A percentile compares a stretch with the other conserved stretches of the same genome.
These are phyloP conservation scores for Cyphellophora europaea DNA, from an alignment of 2,329 filamentous ascomycete species.

Conservation along the genomic window DNA sequence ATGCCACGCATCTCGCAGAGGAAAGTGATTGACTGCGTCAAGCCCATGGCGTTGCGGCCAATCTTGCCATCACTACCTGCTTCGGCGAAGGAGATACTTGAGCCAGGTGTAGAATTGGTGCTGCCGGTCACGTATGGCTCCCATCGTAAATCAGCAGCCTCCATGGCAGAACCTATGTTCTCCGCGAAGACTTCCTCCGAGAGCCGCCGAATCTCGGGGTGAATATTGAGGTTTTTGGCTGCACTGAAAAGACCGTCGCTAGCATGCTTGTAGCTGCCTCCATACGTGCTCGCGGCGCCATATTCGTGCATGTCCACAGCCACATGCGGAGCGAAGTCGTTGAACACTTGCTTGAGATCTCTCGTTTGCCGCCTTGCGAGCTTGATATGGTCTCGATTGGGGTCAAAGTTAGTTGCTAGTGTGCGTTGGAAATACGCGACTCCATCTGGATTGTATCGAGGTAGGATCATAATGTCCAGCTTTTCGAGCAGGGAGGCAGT, in stretches of 20 bases:
- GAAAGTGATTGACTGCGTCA: conserved; percentile 6
- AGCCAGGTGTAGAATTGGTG: conserved; percentile 2
- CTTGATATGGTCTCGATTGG: conserved; percentile 7
- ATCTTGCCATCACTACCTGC: conserved; percentile 8
- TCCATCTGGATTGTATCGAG: conserved; percentile 6
- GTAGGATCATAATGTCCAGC: conserved; percentile 6
- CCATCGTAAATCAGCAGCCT: conserved; percentile 6
- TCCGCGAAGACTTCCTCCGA: conserved; percentile 5
- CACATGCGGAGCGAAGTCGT: conserved; percentile 5
- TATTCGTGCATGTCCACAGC: conserved; percentile 7
- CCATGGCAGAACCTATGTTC: conserved; percentile 3
- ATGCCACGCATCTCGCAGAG: conserved; percentile 8
- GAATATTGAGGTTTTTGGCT: conserved; percentile 7
- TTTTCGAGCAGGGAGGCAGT: conserved; percentile 3
- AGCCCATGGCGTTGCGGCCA: conserved; percentile 7
- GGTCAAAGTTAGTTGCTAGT: conserved; percentile 6
- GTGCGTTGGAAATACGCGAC: conserved; percentile 6
- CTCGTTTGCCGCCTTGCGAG: conserved; percentile 5
- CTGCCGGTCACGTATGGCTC: conserved; percentile 5
- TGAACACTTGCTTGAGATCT: conserved; percentile 5
- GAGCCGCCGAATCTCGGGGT: conserved; percentile 3
- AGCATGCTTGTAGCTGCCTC: conserved; percentile 5
- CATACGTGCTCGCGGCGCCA: conserved; percentile 1
- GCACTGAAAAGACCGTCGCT: conserved; percentile 6
- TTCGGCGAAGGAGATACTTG: conserved; percentile 3